Percentiles rank a stretch among this genome's conserved stretches.
Conservation (phyloP, 2,329 filamentous ascomycete species). For the Fusarium haematococcum region DNA sequence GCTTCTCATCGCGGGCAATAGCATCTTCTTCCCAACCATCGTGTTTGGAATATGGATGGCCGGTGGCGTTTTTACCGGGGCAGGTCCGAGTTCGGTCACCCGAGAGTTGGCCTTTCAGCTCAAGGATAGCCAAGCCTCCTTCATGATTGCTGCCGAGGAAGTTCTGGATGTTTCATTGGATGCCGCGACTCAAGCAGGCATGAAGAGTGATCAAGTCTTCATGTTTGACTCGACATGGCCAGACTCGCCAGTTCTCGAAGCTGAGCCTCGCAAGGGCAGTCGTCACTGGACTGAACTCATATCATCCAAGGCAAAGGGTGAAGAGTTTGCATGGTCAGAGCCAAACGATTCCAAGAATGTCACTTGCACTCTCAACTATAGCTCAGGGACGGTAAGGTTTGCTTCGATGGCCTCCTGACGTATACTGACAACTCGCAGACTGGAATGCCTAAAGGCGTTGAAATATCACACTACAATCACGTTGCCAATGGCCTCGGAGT, state of each 20-base stretch:
- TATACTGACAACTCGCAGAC: conserved; percentile 57
- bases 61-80: conserved; percentile 81
- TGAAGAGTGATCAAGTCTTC: conserved; percentile 69
- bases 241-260: conserved; percentile 51
- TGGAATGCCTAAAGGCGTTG: conserved; percentile 85
- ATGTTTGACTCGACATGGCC: conserved; percentile 70
- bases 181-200: conserved; percentile 69
- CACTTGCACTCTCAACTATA: conserved; percentile 82
- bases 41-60: conserved; percentile 82
- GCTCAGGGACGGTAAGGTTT: conserved; percentile 68
- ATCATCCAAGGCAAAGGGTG: conserved; percentile 61
- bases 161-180: conserved; percentile 73
- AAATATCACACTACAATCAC: conserved; percentile 82
- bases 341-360: conserved; percentile 61
- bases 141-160: conserved; percentile 72
- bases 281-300: conserved; percentile 74
- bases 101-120: conserved; percentile 82
- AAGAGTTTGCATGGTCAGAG: conserved; percentile 72
- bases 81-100: conserved; percentile 75
- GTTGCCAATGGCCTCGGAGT: conserved; percentile 76
- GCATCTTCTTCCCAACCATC: conserved; percentile 76
- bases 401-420: too few species aligned
- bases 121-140: conserved; percentile 74
- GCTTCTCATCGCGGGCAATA: conserved; percentile 79
- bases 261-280: conserved; percentile 19